phyloP scores from a whole-genome alignment of 495 filamentous ascomycete genomes.

The Aspergillus indologenus region DNA sequence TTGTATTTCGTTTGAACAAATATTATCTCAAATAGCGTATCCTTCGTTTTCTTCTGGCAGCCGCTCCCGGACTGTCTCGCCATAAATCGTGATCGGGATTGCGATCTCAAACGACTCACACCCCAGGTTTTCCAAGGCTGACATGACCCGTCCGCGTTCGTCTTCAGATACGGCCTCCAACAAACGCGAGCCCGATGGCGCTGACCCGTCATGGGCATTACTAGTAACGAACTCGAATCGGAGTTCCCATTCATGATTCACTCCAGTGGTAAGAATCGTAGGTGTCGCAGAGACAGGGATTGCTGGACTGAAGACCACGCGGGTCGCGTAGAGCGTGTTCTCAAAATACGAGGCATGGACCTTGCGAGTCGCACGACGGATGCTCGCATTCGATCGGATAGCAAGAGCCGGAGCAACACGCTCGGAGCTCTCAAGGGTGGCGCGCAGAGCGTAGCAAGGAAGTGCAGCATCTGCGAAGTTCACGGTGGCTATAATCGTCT shows the following conservation, averaged over 20 bases:
- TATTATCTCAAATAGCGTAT: conserved; percentile 37
- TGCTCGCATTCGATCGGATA: conserved; percentile 76
- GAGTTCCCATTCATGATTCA: conserved; percentile 82
- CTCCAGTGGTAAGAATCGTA: conserved; percentile 81
- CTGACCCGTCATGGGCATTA: conserved; percentile 29
- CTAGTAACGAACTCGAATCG: conserved; percentile 85
- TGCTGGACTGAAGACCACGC: conserved; percentile 74
- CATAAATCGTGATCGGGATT: conserved; percentile 81
- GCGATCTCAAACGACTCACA: conserved; percentile 89
- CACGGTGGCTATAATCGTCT: conserved; percentile 75
- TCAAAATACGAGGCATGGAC: conserved; percentile 73
- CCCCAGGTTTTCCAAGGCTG: conserved; percentile 68
- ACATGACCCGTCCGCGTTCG: conserved; percentile 67
- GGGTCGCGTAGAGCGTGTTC: conserved; percentile 71
- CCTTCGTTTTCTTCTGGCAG: conserved; percentile 46
- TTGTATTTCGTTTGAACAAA: background rate
- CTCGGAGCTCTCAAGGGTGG: conserved; percentile 75
- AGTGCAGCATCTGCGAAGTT: conserved; percentile 74
- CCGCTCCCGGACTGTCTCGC: conserved; percentile 54
- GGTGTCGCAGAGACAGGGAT: conserved; percentile 81
- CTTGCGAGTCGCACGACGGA: conserved; percentile 79
- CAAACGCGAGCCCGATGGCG: conserved; percentile 39
- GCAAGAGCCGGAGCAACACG: conserved; percentile 74
- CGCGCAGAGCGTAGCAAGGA: conserved; percentile 74
- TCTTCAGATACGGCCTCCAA: conserved; percentile 61